These are phyloP conservation scores for Epichloe bromicola DNA, from an alignment of 2,329 filamentous ascomycete species.

Conservation along the genomic window DNA sequence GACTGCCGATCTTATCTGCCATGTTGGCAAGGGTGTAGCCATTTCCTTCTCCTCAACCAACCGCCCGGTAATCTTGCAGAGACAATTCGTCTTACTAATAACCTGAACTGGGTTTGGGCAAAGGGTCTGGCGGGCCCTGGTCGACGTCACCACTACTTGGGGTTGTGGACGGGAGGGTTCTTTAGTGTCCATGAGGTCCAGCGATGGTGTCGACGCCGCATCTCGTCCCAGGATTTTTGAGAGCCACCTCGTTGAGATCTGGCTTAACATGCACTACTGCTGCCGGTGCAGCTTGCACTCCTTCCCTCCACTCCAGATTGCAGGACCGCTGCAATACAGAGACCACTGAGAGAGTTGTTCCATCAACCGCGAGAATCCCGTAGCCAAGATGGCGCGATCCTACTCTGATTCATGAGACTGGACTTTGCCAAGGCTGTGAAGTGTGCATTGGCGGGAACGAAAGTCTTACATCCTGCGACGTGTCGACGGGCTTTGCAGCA, in stretches of 20 bases:
- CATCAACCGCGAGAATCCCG: neutral
- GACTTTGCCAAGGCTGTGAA: neutral
- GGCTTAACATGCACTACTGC: neutral
- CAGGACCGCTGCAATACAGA: neutral
- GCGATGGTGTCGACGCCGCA: neutral
- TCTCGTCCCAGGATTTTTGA: neutral
- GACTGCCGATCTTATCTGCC: neutral
- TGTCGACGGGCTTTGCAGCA: neutral
- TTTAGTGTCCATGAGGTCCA: neutral
- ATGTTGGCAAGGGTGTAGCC: neutral
- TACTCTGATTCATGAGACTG: neutral
- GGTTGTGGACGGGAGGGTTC: neutral
- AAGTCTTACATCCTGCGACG: neutral
- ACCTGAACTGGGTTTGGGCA: no score
- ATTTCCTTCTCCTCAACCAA: neutral
- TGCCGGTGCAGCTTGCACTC: neutral
- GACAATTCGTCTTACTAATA: neutral
- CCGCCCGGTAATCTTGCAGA: neutral
- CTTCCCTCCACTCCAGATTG: neutral
- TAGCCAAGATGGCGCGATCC: neutral
- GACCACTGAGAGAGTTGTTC: neutral
- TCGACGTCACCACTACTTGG: neutral
- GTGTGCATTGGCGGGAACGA: neutral
- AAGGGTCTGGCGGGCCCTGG: neutral
- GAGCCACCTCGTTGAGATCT: neutral